Percentiles rank a stretch among this genome's conserved stretches.
Evolutionary conservation across 306 rosid species (phyloP).

Genomic region (Cucurbita argyrosperma): DNA sequence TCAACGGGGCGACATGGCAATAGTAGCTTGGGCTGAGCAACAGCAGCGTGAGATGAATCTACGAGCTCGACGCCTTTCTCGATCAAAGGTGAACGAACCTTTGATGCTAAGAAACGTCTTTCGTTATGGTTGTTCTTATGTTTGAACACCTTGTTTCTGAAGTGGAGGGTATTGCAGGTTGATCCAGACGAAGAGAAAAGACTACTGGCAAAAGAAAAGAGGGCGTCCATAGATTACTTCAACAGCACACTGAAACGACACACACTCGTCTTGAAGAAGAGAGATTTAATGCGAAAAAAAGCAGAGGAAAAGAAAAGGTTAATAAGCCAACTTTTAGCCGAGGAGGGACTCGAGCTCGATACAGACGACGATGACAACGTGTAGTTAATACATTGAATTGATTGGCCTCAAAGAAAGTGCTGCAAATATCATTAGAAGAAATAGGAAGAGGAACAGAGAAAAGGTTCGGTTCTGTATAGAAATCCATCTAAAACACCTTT

Average conservation of each 20-base stretch:
- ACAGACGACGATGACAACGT: slow-evolving; percentile 46
- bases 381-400: slow-evolving; percentile 12
- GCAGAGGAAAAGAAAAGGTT: slow-evolving; percentile 59
- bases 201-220: slow-evolving; percentile 73
- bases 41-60: slow-evolving; percentile 72
- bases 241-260: slow-evolving; percentile 74
- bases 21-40: slow-evolving; percentile 98
- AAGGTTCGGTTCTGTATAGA: background rate
- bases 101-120: background rate
- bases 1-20: slow-evolving; percentile 95
- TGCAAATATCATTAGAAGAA: slow-evolving; percentile 7
- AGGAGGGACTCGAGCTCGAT: slow-evolving; percentile 91
- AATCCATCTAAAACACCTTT: background rate
- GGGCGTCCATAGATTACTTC: slow-evolving; percentile 59
- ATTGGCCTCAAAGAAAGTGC: slow-evolving; percentile 1
- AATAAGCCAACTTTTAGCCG: slow-evolving; percentile 60
- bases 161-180: slow-evolving; percentile 33
- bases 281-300: slow-evolving; percentile 69
- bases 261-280: slow-evolving; percentile 58
- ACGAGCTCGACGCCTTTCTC: slow-evolving; percentile 82
- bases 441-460: background rate
- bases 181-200: slow-evolving; percentile 77
- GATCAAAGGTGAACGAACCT: slow-evolving; percentile 53
- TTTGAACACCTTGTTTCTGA: background rate
- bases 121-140: background rate